Conservation (phyloP, 169 alveolate species). For the Eimeria falciformis region DNA sequence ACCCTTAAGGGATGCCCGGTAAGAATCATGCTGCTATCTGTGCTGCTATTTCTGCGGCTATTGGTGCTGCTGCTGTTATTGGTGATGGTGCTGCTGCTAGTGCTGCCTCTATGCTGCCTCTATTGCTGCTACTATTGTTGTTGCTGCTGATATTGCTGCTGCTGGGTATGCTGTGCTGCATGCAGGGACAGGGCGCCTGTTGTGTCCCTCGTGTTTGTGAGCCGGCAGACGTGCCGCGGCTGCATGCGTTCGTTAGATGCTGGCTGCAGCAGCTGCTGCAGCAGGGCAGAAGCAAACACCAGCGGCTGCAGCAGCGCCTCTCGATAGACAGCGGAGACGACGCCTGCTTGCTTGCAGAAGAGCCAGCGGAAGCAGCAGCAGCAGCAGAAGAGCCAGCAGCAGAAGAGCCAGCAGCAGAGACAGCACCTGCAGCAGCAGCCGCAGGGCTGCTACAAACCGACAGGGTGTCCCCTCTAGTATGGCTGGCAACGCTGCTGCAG, state of each 20-base stretch:
- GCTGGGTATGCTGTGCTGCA: background rate
- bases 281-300: background rate
- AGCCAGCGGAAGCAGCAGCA: constrained; percentile 19
- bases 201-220: background rate
- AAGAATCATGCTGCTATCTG: background rate
- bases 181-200: background rate
- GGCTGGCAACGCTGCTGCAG: constrained; percentile 9
- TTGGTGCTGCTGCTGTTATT: background rate
- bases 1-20: background rate
- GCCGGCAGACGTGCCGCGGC: constrained; percentile 1
- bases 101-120: background rate
- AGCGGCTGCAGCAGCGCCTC: background rate
- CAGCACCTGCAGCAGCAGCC: background rate
- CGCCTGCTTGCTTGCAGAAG: background rate
- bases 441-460: background rate
- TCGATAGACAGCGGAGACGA: background rate
- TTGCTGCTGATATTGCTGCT: background rate
- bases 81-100: background rate
- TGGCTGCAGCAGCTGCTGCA: constrained; percentile 30
- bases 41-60: background rate
- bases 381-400: background rate
- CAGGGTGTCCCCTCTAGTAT: background rate
- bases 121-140: background rate
- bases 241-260: constrained; percentile 8
- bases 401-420: background rate